Base-by-base conservation (phyloP, 2,329 filamentous ascomycete genomes). In the Xylariaceae sp. region DNA sequence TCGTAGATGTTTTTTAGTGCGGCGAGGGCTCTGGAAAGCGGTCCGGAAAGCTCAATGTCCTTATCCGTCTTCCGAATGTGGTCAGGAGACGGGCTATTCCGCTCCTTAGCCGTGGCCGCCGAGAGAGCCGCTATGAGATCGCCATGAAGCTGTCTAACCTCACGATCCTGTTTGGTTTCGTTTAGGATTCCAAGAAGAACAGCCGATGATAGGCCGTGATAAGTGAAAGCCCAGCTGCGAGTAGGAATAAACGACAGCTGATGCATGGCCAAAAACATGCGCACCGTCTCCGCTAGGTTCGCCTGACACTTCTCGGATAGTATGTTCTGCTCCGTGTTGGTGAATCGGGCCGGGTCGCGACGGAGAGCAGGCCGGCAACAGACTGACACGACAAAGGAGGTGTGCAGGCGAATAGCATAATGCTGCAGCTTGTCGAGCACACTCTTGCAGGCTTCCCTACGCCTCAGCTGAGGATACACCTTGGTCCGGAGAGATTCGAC, bases 221-320 rank as follows among this genome's bases (percentile, higher is more conserved):
- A 87, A 0, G 85, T 88, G 62, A 87, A 87, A 0, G 85, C 84
- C 85, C 85, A 88, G 58, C 83, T 87, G 30, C 85, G 77, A 0
- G 85, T 88, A 0, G 85, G 85, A 51, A 87, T 87, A 7, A 85
- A 82, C 1, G 84, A 87, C 35, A 88, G 74, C 63, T 86, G 84
- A 70, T 88, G 84, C 85, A 88, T 88, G 13, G 84, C 82, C 18
- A 88, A 74, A 68, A 87, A 88, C 84, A 87, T 88, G 47, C 83
- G 80, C 9, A 88, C 84, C 10, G 84, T 87, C 68, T 87, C 84
- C 4, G 82, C 82, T 30, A 88, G 74, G 67, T 86, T 87, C 13
- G 76, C 73, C 68, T 85, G 86, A 75, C 85, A 88, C 59, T 80
- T 79, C 34, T 82, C 78, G 1, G 82, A 81, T 0, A 88, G 74